Evolutionary conservation across 345 rosid species (phyloP).

Genomic region (Boechera divaricarpa): DNA sequence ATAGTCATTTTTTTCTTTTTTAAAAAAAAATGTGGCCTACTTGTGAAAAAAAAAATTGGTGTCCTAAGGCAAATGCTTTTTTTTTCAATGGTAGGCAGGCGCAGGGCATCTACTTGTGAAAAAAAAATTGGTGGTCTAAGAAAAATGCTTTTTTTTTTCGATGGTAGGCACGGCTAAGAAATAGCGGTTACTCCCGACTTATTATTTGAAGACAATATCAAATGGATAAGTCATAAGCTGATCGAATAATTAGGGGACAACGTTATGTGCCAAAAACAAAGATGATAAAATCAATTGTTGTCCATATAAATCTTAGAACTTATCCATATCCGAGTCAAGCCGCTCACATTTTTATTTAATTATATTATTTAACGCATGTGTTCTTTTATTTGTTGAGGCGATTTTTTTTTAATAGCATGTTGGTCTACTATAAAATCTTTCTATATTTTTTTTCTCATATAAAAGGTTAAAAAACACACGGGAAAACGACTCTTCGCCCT

Average conservation of each 20-base stretch:
- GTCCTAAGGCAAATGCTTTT: no score
- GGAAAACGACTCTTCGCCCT: conserved; percentile 39
- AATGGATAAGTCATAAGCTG: conserved; percentile 16
- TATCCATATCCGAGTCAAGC: conserved; percentile 45
- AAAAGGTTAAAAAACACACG: not conserved
- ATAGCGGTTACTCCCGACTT: not conserved
- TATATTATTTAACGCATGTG: conserved; percentile 1
- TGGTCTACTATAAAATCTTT: conserved; percentile 21
- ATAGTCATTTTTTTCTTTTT: no score
- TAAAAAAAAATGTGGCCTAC: no score
- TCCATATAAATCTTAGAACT: conserved; percentile 32
- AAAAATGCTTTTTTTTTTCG: no score
- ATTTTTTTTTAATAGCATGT: not conserved
- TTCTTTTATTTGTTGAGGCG: not conserved
- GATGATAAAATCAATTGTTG: conserved; percentile 31
- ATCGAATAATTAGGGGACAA: conserved; percentile 16
- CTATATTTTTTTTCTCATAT: not conserved
- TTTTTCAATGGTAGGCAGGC: no score
- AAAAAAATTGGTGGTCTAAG: no score
- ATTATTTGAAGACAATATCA: conserved; percentile 1
- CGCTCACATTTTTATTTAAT: conserved; percentile 20
- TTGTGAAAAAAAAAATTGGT: no score
- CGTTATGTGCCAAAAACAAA: conserved; percentile 8
- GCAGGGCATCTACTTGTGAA: no score
- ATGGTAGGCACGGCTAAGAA: no score